Percentiles rank a stretch among this genome's conserved stretches.
These are phyloP conservation scores for Agaricus subrufescens DNA, from an alignment of 768 basidiomycete species.

Conservation along the genomic window DNA sequence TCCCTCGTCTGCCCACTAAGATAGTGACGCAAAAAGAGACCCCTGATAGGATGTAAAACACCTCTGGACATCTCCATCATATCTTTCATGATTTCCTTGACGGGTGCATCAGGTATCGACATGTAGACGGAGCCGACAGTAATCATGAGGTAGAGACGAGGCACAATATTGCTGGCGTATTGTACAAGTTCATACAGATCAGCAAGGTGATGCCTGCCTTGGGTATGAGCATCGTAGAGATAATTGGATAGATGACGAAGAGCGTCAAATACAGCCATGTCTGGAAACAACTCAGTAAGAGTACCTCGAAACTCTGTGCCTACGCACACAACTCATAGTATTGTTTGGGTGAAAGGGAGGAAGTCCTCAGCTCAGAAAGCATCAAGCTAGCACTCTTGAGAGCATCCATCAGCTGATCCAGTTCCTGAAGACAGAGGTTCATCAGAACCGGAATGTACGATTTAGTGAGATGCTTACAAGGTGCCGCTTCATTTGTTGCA, in stretches of 20 bases:
- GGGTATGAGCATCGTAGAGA: conserved; percentile 91
- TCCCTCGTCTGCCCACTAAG: conserved; percentile 96
- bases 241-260: conserved; percentile 93
- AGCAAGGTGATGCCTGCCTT: conserved; percentile 90
- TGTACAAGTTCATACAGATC: conserved; percentile 99
- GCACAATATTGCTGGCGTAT: conserved; percentile 96
- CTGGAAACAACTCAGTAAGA: conserved; percentile 32
- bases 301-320: background rate
- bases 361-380: conserved; percentile 94
- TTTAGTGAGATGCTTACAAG: conserved; percentile 48
- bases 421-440: conserved; percentile 50
- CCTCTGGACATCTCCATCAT: conserved; percentile 99
- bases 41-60: conserved; percentile 94
- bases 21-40: conserved; percentile 93
- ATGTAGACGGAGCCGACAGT: conserved; percentile 99
- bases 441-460: conserved; percentile 7
- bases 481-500: conserved; percentile 92
- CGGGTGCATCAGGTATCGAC: conserved; percentile 94
- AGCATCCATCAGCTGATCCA: conserved; percentile 98
- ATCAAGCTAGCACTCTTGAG: conserved; percentile 96
- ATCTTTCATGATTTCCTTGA: conserved; percentile 99
- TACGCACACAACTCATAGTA: conserved; percentile 95
- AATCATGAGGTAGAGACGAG: conserved; percentile 96
- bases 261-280: conserved; percentile 99
- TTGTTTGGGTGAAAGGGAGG: conserved; percentile 90